Base-by-base conservation (phyloP, 1,139 yeast species). In the Nakaseomyces kungkrabaensis region DNA sequence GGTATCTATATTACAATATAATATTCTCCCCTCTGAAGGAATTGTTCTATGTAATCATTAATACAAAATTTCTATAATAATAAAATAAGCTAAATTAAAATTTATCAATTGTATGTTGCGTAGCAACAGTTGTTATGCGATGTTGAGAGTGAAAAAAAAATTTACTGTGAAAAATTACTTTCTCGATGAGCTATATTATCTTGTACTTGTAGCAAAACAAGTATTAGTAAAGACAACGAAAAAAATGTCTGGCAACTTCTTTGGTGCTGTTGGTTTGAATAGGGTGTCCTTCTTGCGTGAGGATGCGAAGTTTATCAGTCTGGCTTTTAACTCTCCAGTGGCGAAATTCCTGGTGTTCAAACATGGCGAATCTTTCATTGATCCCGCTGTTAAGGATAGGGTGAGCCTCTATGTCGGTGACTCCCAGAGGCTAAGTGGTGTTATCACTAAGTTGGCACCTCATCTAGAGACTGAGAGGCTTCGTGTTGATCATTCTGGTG, bases 261-360 rank as follows among this genome's bases (percentile, higher is more conserved):
- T 72, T 56, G 81, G 85, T 11, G 74, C 75, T 24, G 82, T 78
- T 53, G 79, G 78, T 5, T 70, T 90, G 49, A 89, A 90, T 68
- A 71, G 97, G 54, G 82, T 89, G 8, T 81, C 94, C 10, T 90
- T 88, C 61, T 71, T 89, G 45, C 72, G 97, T 50, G 82, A 79
- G 33, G 85, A 88, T 61, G 51, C 68, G 26, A 76, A 72, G 33
- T 89, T 87, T 60, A 74, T 89, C 26, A 59, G 70, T 45, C 61
- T 67, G 36, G 80, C 89, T 1, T 62, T 82, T 42, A 65, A 59
- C 11, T 81, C 78, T 57, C 70, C 76, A 1, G 67, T 74, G 5
- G 72, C 92, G 1, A 70, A 79, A 50, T 80, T 86, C 54, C 62
- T 87, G 6, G 78, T 85, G 46, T 78, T 76, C 41, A 59, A 67